Percentiles rank a stretch among this genome's conserved stretches.
These are phyloP conservation scores for Starmera pachycereana DNA, from an alignment of 805 yeast genomes.

Conservation along the genomic window DNA sequence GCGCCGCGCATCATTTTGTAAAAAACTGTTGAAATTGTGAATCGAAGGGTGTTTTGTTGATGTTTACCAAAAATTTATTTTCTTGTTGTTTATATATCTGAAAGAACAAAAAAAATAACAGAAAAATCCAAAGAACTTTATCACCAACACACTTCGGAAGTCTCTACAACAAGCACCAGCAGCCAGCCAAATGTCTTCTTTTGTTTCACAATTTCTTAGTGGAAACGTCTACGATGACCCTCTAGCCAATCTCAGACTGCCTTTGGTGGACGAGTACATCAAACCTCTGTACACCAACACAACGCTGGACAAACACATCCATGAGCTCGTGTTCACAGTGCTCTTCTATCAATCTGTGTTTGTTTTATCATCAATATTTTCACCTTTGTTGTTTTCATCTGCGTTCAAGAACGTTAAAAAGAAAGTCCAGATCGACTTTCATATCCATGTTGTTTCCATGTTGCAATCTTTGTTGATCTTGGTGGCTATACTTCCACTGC, in stretches of 20 bases:
- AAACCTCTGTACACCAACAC: constrained; percentile 13
- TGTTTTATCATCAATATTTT: constrained; percentile 9
- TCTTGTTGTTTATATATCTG: too few relatives aligned
- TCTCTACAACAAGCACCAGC: too few relatives aligned
- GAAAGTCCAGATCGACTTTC: constrained; percentile 59
- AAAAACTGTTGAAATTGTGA: too few relatives aligned
- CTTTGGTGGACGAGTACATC: constrained; percentile 20
- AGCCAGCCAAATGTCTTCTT: too few relatives aligned
- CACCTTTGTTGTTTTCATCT: constrained; percentile 14
- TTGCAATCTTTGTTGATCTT: constrained; percentile 69
- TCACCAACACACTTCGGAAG: too few relatives aligned
- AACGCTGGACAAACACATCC: constrained; percentile 20
- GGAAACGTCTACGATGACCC: constrained; percentile 16
- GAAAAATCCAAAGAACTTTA: too few relatives aligned
- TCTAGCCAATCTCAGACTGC: constrained; percentile 13
- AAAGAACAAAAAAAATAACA: too few relatives aligned
- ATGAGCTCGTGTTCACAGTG: constrained; percentile 20
- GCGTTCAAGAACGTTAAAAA: constrained; percentile 15
- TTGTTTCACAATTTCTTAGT: not conserved
- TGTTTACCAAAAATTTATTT: too few relatives aligned
- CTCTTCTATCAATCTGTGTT: constrained; percentile 21
- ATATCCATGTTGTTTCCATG: constrained; percentile 80
- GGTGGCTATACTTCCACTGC: constrained; percentile 47
- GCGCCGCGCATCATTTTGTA: too few relatives aligned
- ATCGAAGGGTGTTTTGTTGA: too few relatives aligned